Percentiles rank a stretch among this genome's conserved stretches.
phyloP scores from a whole-genome alignment of 2,329 filamentous ascomycete genomes.

The Samsoniella hepiali region DNA sequence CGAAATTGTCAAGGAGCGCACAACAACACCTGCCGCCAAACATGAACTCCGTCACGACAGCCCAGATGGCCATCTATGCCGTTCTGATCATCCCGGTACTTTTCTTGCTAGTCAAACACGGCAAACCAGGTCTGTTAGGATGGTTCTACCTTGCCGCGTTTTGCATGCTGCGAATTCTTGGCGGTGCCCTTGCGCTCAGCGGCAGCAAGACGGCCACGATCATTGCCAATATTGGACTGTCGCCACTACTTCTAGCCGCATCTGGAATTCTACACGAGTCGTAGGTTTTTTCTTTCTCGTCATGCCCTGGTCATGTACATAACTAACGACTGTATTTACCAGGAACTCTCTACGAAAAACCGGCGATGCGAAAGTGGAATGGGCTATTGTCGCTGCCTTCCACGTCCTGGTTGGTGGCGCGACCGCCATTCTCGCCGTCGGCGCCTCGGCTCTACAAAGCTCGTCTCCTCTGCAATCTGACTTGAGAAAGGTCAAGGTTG shows the following conservation, averaged over 20 bases:
- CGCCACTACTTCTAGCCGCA: constrained; percentile 33
- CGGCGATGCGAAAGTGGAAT: constrained; percentile 8
- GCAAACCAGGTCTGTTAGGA: constrained; percentile 33
- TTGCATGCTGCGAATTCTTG: constrained; percentile 36
- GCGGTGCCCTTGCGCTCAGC: constrained; percentile 30
- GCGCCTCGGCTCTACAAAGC: constrained; percentile 12
- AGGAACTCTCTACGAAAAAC: constrained; percentile 1
- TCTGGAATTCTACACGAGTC: constrained; percentile 36
- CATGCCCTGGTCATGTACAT: not conserved
- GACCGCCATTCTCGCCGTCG: constrained; percentile 11
- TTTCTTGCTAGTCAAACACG: constrained; percentile 35
- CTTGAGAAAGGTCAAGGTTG: constrained; percentile 15
- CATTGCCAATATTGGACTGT: constrained; percentile 37
- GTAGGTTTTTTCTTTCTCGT: constrained; percentile 23
- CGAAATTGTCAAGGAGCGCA: not conserved
- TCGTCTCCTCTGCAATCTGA: not conserved
- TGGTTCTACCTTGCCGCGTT: constrained; percentile 40
- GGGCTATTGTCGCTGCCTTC: constrained; percentile 1
- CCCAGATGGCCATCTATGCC: constrained; percentile 35
- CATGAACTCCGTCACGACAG: constrained; percentile 25
- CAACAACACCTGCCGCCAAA: not conserved
- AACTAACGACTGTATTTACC: not conserved
- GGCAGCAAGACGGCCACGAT: constrained; percentile 31
- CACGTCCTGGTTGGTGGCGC: constrained; percentile 15
- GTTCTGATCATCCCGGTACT: constrained; percentile 30